phyloP scores from a whole-genome alignment of 345 rosid genomes.

The Raphanus sativus region DNA sequence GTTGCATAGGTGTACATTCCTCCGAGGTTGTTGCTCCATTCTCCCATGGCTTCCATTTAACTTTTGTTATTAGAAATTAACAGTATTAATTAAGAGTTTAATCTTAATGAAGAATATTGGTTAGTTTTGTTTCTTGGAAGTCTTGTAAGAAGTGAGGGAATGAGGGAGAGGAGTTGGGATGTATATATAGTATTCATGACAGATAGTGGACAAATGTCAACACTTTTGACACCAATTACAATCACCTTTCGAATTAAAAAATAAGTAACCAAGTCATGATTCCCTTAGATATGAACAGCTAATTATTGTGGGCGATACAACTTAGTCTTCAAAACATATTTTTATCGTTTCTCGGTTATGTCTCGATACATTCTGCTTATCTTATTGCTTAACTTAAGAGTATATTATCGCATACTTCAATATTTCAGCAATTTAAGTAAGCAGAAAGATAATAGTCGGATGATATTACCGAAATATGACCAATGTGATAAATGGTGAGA shows the following conservation, averaged over 20 bases:
- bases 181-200: conserved; percentile 38
- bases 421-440: neutral
- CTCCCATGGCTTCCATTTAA: conserved; percentile 63
- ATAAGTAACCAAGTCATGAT: conserved; percentile 13
- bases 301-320: conserved; percentile 26
- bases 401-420: neutral
- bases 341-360: conserved; percentile 29
- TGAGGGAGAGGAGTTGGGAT: conserved; percentile 17
- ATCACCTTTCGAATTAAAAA: conserved; percentile 15
- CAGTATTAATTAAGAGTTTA: conserved; percentile 24
- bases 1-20: conserved; percentile 52
- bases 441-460: neutral
- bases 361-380: conserved; percentile 16
- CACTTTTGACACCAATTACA: conserved; percentile 17
- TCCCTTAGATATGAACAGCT: conserved; percentile 39
- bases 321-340: conserved; percentile 27
- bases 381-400: conserved; percentile 4
- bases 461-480: neutral
- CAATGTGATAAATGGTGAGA: neutral
- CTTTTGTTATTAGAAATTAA: neutral
- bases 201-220: conserved; percentile 38
- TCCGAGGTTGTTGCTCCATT: conserved; percentile 59
- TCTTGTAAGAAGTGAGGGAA: conserved; percentile 33
- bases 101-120: conserved; percentile 24
- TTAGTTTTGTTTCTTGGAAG: conserved; percentile 30